A percentile compares a stretch with the other conserved stretches of the same genome.
These are phyloP conservation scores for Candida qinlingensis DNA, from an alignment of 805 yeast genomes.

Conservation along the genomic window DNA sequence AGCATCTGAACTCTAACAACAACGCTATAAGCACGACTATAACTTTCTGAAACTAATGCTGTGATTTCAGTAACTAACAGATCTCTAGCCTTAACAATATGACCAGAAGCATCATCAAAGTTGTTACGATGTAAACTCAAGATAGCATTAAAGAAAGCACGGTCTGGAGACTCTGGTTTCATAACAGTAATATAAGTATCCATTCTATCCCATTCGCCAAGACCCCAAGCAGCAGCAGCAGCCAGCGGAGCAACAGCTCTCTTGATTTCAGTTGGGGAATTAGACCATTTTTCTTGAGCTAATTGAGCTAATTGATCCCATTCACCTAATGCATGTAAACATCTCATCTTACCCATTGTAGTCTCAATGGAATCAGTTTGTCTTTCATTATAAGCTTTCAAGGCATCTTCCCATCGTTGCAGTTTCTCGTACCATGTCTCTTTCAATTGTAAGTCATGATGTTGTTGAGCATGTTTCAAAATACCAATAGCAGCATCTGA, in stretches of 20 bases:
- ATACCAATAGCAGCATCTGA: conserved; percentile 98
- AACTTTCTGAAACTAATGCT: conserved; percentile 91
- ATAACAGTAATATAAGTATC: conserved; percentile 84
- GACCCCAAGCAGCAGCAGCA: conserved; percentile 98
- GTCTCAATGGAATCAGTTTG: conserved; percentile 75
- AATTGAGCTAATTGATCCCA: conserved; percentile 90
- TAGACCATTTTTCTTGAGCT: conserved; percentile 82
- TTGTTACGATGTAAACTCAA: conserved; percentile 79
- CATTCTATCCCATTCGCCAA: conserved; percentile 96
- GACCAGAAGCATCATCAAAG: conserved; percentile 72
- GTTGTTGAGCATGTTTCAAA: conserved; percentile 87
- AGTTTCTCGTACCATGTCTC: conserved; percentile 98
- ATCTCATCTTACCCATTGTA: conserved; percentile 96
- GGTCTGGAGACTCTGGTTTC: conserved; percentile 90
- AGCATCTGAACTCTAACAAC: conserved; percentile 96
- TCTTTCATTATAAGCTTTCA: conserved; percentile 81
- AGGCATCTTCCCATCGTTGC: conserved; percentile 97
- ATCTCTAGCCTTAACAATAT: conserved; percentile 82
- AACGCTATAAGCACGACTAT: conserved; percentile 93
- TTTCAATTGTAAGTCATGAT: conserved; percentile 83
- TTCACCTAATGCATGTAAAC: conserved; percentile 96
- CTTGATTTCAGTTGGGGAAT: conserved; percentile 64
- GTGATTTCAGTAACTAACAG: conserved; percentile 88
- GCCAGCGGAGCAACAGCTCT: conserved; percentile 93
- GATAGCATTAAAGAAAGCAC: conserved; percentile 92